phyloP scores from a whole-genome alignment of 805 yeast species.

The Lipomyces yamanashiensis region DNA sequence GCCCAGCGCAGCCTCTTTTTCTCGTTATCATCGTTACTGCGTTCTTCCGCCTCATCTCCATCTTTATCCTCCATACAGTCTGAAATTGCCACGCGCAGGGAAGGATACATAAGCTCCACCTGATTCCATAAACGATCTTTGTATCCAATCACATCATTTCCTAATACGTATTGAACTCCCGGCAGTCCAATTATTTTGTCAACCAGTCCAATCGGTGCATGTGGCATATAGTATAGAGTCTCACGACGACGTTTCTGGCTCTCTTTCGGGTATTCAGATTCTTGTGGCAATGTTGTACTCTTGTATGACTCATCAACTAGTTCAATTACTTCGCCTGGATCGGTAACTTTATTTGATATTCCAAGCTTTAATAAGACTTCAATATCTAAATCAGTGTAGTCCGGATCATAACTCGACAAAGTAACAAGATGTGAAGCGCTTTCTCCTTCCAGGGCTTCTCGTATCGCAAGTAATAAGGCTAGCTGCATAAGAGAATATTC shows the following conservation, averaged over 20 bases:
- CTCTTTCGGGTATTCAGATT: not conserved
- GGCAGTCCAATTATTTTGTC: conserved; percentile 33
- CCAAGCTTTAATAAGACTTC: conserved; percentile 43
- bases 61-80: conserved; percentile 1
- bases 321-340: conserved; percentile 10
- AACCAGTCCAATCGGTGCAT: conserved; percentile 61
- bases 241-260: not conserved
- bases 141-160: conserved; percentile 33
- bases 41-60: not conserved
- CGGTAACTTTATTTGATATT: conserved; percentile 30
- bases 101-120: conserved; percentile 15
- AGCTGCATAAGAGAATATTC: conserved; percentile 63
- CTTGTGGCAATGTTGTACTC: too few relatives aligned
- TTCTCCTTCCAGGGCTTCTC: conserved; percentile 39
- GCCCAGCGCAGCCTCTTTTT: conserved; percentile 13
- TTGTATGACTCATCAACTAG: conserved; percentile 6
- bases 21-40: not conserved
- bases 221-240: conserved; percentile 69
- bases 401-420: conserved; percentile 69
- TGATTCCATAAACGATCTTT: conserved; percentile 20
- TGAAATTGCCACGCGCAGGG: not conserved
- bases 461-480: conserved; percentile 58
- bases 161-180: conserved; percentile 29
- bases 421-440: not conserved
- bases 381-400: conserved; percentile 55